Base-by-base conservation (phyloP, 2,329 filamentous ascomycete species). In the Curvularia lunata region DNA sequence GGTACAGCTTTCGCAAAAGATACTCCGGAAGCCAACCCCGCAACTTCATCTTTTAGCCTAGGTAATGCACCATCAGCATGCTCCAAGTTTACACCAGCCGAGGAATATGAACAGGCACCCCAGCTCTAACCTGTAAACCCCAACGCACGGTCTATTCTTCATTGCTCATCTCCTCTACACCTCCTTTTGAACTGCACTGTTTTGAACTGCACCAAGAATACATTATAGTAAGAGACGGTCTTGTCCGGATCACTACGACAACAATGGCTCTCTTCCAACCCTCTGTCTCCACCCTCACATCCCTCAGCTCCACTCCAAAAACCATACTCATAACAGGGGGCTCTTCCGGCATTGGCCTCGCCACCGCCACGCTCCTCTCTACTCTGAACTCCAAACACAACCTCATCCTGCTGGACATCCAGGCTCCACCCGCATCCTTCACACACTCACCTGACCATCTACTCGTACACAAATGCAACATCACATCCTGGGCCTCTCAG, bases 401-500 rank as follows among this genome's bases (percentile, higher is more conserved):
- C 61, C 70, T 81, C 54, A 69, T 76, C 48, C 71, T 80, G 12
- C 68, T 81, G 21, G 79, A 80, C 64, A 70, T 78, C 8, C 68
- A 72, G 18, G 62, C 68, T 0, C 76, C 75, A 12, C 75, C 78
- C 1, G 51, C 71, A 13, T 59, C 69, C 8, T 75, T 78, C 47
- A 67, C 62, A 5, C 77, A 67, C 49, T 28, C 42, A 48, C 56
- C 63, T 0, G 63, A 66, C 1, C 63, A 64, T 38, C 66, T 77
- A 6, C 69, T 79, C 8, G 71, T 74, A 52, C 73, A 78, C 41
- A 73, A 72, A 54, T 81, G 79, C 67, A 76, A 83, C 65, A 75
- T 83, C 51, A 79, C 79, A 2, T 76, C 74, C 49, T 83, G 81
- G 81, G 50, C 62, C 5, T 75, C 74, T 4, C 81, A 83, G 66